phyloP scores from a whole-genome alignment of 352 stramenopile genomes.

The Pythium angustatum region DNA sequence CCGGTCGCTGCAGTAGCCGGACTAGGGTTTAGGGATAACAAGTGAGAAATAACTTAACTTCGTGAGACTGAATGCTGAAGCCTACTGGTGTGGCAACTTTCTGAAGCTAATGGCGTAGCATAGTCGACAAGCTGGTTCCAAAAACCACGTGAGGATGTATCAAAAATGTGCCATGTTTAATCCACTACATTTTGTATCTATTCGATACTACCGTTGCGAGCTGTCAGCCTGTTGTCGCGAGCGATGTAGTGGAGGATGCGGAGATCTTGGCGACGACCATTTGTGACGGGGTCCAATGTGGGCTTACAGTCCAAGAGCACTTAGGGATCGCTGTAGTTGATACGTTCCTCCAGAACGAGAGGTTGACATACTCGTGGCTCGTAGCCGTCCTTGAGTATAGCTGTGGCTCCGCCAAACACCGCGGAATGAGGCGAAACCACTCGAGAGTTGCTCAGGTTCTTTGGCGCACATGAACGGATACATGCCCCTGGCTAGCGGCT shows the following conservation, averaged over 20 bases:
- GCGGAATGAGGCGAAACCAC: background rate
- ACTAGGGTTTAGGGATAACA: too few species aligned
- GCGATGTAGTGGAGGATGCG: background rate
- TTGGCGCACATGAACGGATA: background rate
- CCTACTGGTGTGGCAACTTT: too few species aligned
- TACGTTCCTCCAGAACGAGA: constrained; percentile 1
- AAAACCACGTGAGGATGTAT: too few species aligned
- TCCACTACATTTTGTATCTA: too few species aligned
- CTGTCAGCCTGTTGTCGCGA: background rate
- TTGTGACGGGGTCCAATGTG: background rate
- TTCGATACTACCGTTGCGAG: background rate
- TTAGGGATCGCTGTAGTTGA: constrained; percentile 5
- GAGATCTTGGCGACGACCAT: background rate
- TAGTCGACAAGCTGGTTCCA: too few species aligned
- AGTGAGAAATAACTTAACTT: too few species aligned
- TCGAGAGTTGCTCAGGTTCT: constrained; percentile 2
- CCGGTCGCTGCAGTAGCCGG: too few species aligned
- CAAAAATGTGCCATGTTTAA: too few species aligned
- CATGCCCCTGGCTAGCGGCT: background rate
- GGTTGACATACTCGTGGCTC: constrained; percentile 6
- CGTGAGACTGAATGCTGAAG: too few species aligned
- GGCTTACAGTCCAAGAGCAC: constrained; percentile 14
- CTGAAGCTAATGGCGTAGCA: too few species aligned
- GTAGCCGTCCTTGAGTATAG: background rate
- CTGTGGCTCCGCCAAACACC: background rate